Evolutionary conservation across 805 yeast species (phyloP), one percentile per base, ranked within the genome.

Genomic region (Grigorovia transvaalensis): DNA sequence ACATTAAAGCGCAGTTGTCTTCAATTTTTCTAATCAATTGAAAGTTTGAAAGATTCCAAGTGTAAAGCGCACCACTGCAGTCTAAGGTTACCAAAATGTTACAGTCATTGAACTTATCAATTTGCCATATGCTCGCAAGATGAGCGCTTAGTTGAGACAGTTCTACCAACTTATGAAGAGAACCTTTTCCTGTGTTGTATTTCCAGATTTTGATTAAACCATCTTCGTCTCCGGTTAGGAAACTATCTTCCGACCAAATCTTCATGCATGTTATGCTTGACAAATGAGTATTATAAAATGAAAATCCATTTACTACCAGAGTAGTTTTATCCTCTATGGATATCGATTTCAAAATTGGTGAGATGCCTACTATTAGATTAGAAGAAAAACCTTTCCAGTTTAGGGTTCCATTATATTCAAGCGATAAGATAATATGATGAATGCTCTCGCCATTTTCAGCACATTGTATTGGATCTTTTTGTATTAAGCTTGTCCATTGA

Each of bases 181-280:
- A 6, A 19, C 17, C n/a, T 35, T 40, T 17, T 42, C 46, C 54
- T 47, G 55, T 52, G 40, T 7, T 47, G 48, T 59, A 63, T 47
- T 60, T 74, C 82, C 90, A 80, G 12, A 80, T 68, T 56, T 80
- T 78, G 13, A 87, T 74, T 0, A 79, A 67, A 1, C 91, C 91
- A 60, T 76, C 82, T 12, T 67, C 65, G 9, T 82, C 71, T 1
- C 72, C 75, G 2, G 72, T 71, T 8, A 70, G 48, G 49, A 71
- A 56, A 9, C 56, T 53, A 29, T 60, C 59, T 4, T 56, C 52
- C 45, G 63, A 66, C 50, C 65, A 58, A 30, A 58, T 50, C 2
- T 59, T 49, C 19, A 71, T 48, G 2, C 64, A 51, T 0, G 69
- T 62, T 9, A 72, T 65, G 11, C 50, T 54, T 17, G 61, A 64